phyloP scores from a whole-genome alignment of 352 stramenopile species.

The Globisporangium solare region DNA sequence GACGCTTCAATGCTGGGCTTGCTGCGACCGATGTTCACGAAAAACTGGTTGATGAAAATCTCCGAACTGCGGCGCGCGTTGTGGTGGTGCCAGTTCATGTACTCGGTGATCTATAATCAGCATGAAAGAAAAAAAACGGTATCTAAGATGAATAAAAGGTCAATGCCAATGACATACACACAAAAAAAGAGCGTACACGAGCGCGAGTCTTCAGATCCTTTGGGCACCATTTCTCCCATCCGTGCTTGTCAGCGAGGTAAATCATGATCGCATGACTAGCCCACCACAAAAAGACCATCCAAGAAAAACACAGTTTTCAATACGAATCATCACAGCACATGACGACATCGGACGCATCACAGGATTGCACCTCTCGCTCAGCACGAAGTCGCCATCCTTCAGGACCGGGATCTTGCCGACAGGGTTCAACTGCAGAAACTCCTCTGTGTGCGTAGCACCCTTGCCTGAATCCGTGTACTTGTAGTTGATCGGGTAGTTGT shows the following conservation, averaged over 20 bases:
- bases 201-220: slow-evolving; percentile 55
- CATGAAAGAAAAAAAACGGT: background rate
- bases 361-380: slow-evolving; percentile 45
- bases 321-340: background rate
- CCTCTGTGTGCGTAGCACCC: slow-evolving; percentile 39
- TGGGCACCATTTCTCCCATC: slow-evolving; percentile 57
- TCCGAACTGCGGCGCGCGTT: slow-evolving; percentile 57
- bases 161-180: background rate
- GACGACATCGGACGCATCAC: background rate
- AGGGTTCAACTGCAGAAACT: slow-evolving; percentile 52
- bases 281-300: background rate
- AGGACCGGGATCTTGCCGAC: slow-evolving; percentile 68
- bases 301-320: background rate
- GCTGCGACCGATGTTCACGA: slow-evolving; percentile 45
- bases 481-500: slow-evolving; percentile 58
- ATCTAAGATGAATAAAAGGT: too few relatives aligned
- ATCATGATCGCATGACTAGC: slow-evolving; percentile 72
- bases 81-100: slow-evolving; percentile 77
- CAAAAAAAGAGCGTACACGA: slow-evolving; percentile 27
- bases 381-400: slow-evolving; percentile 61
- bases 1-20: slow-evolving; percentile 38
- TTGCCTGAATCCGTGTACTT: slow-evolving; percentile 50
- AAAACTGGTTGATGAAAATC: slow-evolving; percentile 62
- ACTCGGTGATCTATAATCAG: slow-evolving; percentile 58
- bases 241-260: slow-evolving; percentile 65